Evolutionary conservation across 116 monocot genomes (phyloP), one percentile per base, ranked within the genome.

Genomic region (Thalassia testudinum): DNA sequence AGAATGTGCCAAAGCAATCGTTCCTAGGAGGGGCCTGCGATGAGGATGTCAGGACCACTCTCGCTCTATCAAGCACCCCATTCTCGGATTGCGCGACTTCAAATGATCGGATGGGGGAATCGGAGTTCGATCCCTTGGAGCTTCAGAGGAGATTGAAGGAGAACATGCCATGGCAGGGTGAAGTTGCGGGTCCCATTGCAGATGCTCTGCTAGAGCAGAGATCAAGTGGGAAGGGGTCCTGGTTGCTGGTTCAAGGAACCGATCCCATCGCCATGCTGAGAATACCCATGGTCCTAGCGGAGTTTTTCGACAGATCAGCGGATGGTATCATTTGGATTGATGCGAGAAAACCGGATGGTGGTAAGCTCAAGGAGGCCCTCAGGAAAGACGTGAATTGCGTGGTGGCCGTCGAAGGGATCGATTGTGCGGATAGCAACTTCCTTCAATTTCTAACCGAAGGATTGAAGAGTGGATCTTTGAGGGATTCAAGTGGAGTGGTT

Each of bases 161-260:
- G 67, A 84, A 81, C 58, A 73, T 87, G 44, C 81, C 81, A 21
- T 84, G 87, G 84, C 83, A 87, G 24, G 78, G 71, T 1, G 71
- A 74, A 50, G 30, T 42, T 15, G 64, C 83, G 57, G 42, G 64
- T 47, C 62, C 61, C 21, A 73, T 88, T 50, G 62, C 53, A 3
- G 81, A 83, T 1, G 75, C 83, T 26, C 26, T 93, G 13, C 38
- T 58, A 1, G 73, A 65, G 48, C 18, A 43, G 7, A 52, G 14
- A 19, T 22, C 52, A 0, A 22, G 24, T 17, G 69, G 58, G 42
- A 79, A 70, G 48, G 74, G 70, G 0, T 58, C 12, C 14, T 78
- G 87, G 70, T 27, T 93, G 16, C 16, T 75, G 12, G 14, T 58
- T 5, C 24, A 25, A 19, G 45, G 45, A 26, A 69, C 26, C 25